Evolutionary conservation across 2,329 filamentous ascomycete species (phyloP), one percentile per base, ranked within the genome.

Genomic region (Hypoxylon sp.): DNA sequence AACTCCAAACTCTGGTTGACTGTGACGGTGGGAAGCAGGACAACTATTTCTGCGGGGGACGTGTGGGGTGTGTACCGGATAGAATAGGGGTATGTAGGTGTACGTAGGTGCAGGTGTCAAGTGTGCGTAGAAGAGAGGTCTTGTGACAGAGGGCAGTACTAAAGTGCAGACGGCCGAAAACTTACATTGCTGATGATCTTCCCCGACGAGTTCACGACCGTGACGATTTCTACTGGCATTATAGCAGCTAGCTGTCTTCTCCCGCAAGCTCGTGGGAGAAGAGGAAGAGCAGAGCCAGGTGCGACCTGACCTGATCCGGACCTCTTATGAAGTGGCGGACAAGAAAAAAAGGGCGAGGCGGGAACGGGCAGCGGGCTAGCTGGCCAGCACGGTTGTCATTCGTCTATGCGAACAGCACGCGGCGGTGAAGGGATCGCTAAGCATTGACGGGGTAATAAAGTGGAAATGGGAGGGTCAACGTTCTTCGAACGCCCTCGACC

Each of bases 111-210:
- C 50, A 47, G 31, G 27, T 40, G 24, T 51, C 46, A 33, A 4
- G 21, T 40, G 21, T 21, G 26, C 21, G 43, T 18, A 35, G 26
- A 15, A n/a, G n/a, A n/a, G n/a, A n/a, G n/a, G n/a, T n/a, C n/a
- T n/a, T 31, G 42, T 45, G 13, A 6, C 21, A 26, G 41, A 26
- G 45, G 9, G 60, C 55, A 63, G 53, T 52, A 41, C 24, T 37
- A 13, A 5, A 15, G 40, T 40, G 33, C 21, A 17, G 38, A 20
- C 52, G 55, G 35, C 45, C 29, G 17, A 35, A 48, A 55, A 67
- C 70, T 71, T 65, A 72, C 70, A 70, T 70, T 72, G 63, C 69
- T 71, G 46, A 72, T 72, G 24, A 72, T 68, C 64, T 72, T 72
- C 55, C 70, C 70, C 27, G 70, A 72, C 26, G 65, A 68, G 55